These are phyloP conservation scores for Cladosporium halotolerans DNA, from an alignment of 2,329 filamentous ascomycete species.

Conservation along the genomic window DNA sequence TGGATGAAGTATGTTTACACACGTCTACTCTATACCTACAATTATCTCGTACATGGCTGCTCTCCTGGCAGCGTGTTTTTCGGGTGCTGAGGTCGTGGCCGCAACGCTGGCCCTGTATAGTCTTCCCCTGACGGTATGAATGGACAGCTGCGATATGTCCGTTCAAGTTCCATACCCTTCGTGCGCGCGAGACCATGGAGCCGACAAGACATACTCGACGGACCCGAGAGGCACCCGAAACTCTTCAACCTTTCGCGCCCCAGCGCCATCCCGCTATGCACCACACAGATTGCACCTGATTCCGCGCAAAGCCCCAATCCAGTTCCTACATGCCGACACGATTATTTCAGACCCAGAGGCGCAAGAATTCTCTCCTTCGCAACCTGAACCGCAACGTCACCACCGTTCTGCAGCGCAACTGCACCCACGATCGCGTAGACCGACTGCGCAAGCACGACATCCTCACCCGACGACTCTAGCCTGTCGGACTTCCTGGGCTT, in stretches of 20 bases:
- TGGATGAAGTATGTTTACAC: not conserved
- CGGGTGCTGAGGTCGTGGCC: not conserved
- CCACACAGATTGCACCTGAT: too few species aligned
- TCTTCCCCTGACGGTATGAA: not conserved
- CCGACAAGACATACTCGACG: too few species aligned
- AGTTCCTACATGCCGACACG: too few species aligned
- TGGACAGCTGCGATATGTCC: not conserved
- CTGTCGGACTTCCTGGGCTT: constrained; percentile 71
- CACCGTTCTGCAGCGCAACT: constrained; percentile 80
- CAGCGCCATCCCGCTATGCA: too few species aligned
- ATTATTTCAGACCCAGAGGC: constrained; percentile 31
- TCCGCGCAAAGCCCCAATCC: too few species aligned
- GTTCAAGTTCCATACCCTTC: too few species aligned
- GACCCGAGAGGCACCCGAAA: not conserved
- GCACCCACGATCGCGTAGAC: constrained; percentile 85
- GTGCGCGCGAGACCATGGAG: too few species aligned
- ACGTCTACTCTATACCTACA: constrained; percentile 31
- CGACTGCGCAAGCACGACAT: constrained; percentile 68
- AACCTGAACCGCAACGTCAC: constrained; percentile 66
- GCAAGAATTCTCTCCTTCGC: constrained; percentile 69
- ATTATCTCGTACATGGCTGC: constrained; percentile 10
- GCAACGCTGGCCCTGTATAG: not conserved
- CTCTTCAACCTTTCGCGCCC: not conserved
- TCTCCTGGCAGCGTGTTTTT: not conserved
- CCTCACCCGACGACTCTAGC: constrained; percentile 64